These are phyloP conservation scores for Trichosporon coremiiforme DNA, from an alignment of 1,284 basidiomycete genomes.

Conservation along the genomic window DNA sequence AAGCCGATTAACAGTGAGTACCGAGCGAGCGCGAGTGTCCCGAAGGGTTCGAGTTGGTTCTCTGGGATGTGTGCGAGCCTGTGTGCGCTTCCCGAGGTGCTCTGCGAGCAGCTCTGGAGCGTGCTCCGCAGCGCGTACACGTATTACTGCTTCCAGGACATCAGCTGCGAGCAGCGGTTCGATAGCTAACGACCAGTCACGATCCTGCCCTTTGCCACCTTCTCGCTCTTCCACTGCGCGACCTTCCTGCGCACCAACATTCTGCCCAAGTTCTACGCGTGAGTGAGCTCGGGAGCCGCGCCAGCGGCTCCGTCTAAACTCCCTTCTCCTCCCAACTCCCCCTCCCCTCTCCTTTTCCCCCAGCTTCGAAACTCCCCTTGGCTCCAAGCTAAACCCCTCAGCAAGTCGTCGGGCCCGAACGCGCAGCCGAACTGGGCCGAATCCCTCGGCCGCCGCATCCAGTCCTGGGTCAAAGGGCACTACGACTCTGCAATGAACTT, in stretches of 20 bases:
- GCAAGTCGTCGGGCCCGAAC: not conserved
- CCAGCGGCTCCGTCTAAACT: not conserved
- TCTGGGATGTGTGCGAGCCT: too few relatives aligned
- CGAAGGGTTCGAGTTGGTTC: not conserved
- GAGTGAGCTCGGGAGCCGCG: conserved; percentile 23
- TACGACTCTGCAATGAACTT: conserved; percentile 89
- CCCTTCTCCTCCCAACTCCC: conserved; percentile 34
- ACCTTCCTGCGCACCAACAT: conserved; percentile 91
- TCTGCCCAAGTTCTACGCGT: conserved; percentile 78
- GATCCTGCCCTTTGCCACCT: conserved; percentile 85
- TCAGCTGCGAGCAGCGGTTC: too few relatives aligned
- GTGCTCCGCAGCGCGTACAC: too few relatives aligned
- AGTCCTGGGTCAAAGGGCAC: conserved; percentile 88
- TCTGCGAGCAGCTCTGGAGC: too few relatives aligned
- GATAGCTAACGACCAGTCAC: conserved; percentile 63
- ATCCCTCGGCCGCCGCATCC: conserved; percentile 65
- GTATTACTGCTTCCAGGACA: too few relatives aligned
- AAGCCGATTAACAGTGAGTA: conserved; percentile 74
- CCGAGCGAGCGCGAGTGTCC: conserved; percentile 12
- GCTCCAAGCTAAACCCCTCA: not conserved
- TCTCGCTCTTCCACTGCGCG: conserved; percentile 93
- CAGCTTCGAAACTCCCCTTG: too few relatives aligned
- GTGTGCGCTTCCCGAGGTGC: too few relatives aligned
- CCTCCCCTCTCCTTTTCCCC: not conserved
- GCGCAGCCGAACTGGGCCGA: conserved; percentile 36